phyloP scores from a whole-genome alignment of 2,329 filamentous ascomycete genomes.

The Aspergillus unguis region DNA sequence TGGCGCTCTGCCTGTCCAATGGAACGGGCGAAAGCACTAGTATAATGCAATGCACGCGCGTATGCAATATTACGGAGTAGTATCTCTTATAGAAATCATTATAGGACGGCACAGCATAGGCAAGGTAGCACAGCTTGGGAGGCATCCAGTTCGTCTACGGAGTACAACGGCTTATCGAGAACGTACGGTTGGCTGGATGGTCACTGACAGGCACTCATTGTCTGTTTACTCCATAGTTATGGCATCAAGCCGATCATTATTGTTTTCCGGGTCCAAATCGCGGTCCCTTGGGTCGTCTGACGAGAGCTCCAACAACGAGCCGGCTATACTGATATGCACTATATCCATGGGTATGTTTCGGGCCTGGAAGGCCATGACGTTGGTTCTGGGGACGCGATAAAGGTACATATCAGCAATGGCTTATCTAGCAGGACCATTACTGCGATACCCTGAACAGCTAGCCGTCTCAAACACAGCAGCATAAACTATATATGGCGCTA shows the following conservation, averaged over 20 bases:
- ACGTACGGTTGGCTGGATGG: not conserved
- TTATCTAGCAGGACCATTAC: not conserved
- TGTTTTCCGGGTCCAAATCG: not conserved
- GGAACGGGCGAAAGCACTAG: not conserved
- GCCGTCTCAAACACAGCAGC: constrained; percentile 1
- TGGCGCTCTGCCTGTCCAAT: constrained; percentile 4
- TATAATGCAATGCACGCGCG: constrained; percentile 3
- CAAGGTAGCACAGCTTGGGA: not conserved
- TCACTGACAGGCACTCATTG: not conserved
- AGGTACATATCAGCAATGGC: not conserved
- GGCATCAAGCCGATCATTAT: not conserved
- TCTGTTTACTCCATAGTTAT: not conserved
- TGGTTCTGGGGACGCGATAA: not conserved
- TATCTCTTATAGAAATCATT: not conserved
- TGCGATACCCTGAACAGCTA: constrained; percentile 1
- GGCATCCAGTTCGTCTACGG: no score
- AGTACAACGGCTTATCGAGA: not conserved
- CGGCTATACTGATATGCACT: not conserved
- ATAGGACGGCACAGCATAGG: not conserved
- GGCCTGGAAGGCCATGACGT: not conserved
- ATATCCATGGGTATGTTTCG: constrained; percentile 3
- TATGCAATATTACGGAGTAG: constrained; percentile 6
- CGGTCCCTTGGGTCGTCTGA: not conserved
- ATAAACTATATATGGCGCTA: constrained; percentile 7
- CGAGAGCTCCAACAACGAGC: not conserved